Evolutionary conservation across 2,329 filamentous ascomycete genomes (phyloP).

Genomic region (Curvularia verruculosa): DNA sequence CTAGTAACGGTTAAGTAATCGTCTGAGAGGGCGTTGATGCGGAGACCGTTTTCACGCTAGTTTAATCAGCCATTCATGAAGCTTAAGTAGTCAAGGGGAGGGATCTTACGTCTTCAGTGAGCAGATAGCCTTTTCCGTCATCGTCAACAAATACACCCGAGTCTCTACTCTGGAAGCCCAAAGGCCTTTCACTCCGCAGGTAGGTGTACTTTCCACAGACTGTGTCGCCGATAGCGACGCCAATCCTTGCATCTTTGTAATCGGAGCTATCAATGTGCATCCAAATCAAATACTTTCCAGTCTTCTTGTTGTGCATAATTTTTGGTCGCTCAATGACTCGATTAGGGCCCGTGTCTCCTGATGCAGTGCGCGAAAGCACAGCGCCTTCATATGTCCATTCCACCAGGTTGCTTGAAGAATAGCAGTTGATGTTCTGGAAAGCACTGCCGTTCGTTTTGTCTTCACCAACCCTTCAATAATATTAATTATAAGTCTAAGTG

Average conservation of each 20-base stretch:
- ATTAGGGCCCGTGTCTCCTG: constrained; percentile 65
- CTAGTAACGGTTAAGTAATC: constrained; percentile 62
- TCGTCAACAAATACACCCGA: constrained; percentile 68
- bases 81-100: neutral
- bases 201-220: constrained; percentile 68
- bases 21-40: constrained; percentile 62
- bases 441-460: constrained; percentile 68
- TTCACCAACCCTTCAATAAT: constrained; percentile 63
- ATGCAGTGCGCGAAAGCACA: constrained; percentile 60
- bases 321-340: constrained; percentile 72
- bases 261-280: constrained; percentile 68
- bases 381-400: constrained; percentile 68
- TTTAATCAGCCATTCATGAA: constrained; percentile 5
- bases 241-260: constrained; percentile 69
- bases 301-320: constrained; percentile 70
- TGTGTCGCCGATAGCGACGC: constrained; percentile 64
- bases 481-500: neutral
- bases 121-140: constrained; percentile 64
- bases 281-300: constrained; percentile 69
- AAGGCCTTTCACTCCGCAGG: constrained; percentile 54
- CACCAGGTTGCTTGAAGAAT: constrained; percentile 66
- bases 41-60: constrained; percentile 62
- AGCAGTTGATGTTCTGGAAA: constrained; percentile 72
- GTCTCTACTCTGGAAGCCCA: constrained; percentile 62
- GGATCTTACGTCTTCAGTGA: constrained; percentile 65